Percentiles rank a stretch among this genome's conserved stretches.
Evolutionary conservation across 139 green algal genomes (phyloP).

Genomic region (Volvox africanus): DNA sequence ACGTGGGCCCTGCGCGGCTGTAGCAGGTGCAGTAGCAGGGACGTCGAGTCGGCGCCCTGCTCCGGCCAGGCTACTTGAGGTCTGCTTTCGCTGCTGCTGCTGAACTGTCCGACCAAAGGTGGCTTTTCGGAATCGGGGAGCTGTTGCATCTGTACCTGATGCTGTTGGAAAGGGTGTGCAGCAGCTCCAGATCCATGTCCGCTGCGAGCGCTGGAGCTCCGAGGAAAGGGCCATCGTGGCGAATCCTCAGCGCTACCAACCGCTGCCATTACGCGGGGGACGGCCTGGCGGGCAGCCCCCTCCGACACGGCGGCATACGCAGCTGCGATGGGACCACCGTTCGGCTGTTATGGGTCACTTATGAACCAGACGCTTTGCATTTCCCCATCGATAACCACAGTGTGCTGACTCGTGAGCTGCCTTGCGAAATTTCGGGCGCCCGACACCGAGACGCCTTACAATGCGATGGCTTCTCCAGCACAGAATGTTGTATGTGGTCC

Average conservation of each 20-base stretch:
- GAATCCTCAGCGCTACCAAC: neutral
- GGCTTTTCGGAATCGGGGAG: neutral
- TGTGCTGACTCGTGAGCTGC: no score
- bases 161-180: neutral
- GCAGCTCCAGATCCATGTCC: neutral
- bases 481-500: no score
- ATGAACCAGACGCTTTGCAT: no score
- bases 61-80: constrained; percentile 18
- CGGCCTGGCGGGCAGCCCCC: neutral
- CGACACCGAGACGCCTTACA: no score
- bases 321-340: neutral
- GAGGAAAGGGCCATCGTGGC: neutral
- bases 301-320: neutral
- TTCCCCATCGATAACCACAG: no score
- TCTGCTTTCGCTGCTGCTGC: neutral
- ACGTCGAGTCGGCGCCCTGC: neutral
- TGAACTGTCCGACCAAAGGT: neutral
- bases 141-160: neutral
- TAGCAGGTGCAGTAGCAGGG: constrained; percentile 2
- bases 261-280: neutral
- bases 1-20: neutral
- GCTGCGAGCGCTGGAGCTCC: constrained; percentile 14
- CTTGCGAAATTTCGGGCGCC: no score
- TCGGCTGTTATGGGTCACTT: neutral
- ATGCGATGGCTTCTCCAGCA: no score